Conservation (phyloP, 2,329 filamentous ascomycete species). For the Cladobotryum mycophilum region DNA sequence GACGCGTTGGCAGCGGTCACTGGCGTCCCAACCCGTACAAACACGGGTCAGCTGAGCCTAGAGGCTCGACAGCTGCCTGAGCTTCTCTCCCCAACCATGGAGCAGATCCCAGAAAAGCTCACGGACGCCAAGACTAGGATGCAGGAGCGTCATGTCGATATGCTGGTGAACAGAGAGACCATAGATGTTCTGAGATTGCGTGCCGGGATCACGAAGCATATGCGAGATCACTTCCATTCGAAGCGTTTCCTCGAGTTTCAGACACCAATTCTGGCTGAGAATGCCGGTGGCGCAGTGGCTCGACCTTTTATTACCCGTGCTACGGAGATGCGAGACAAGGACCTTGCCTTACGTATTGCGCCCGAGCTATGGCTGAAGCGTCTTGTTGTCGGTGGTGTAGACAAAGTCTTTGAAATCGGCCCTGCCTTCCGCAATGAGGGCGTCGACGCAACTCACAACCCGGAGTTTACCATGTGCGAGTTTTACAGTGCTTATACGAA, state of each 20-base stretch:
- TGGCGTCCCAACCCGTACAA: slow-evolving; percentile 64
- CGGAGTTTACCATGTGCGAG: slow-evolving; percentile 95
- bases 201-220: slow-evolving; percentile 64
- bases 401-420: slow-evolving; percentile 88
- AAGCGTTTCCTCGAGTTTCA: slow-evolving; percentile 78
- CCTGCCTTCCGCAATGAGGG: slow-evolving; percentile 91
- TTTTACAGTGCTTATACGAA: slow-evolving; percentile 87
- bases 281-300: slow-evolving; percentile 81
- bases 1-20: slow-evolving; percentile 50
- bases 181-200: slow-evolving; percentile 68
- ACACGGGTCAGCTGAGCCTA: slow-evolving; percentile 70
- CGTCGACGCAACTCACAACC: slow-evolving; percentile 86
- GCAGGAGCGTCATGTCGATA: slow-evolving; percentile 76
- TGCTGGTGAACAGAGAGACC: slow-evolving; percentile 66
- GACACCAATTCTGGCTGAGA: slow-evolving; percentile 78
- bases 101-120: slow-evolving; percentile 67
- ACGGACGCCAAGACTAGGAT: slow-evolving; percentile 66
- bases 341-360: slow-evolving; percentile 77
- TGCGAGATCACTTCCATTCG: slow-evolving; percentile 68
- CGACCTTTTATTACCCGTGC: slow-evolving; percentile 78
- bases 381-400: slow-evolving; percentile 80
- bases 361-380: slow-evolving; percentile 95
- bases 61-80: slow-evolving; percentile 61
- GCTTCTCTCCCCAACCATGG: slow-evolving; percentile 70
- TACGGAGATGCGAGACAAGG: slow-evolving; percentile 65